Evolutionary conservation across 2,329 filamentous ascomycete species (phyloP).

Genomic region (Phaeosphaeria sp.): DNA sequence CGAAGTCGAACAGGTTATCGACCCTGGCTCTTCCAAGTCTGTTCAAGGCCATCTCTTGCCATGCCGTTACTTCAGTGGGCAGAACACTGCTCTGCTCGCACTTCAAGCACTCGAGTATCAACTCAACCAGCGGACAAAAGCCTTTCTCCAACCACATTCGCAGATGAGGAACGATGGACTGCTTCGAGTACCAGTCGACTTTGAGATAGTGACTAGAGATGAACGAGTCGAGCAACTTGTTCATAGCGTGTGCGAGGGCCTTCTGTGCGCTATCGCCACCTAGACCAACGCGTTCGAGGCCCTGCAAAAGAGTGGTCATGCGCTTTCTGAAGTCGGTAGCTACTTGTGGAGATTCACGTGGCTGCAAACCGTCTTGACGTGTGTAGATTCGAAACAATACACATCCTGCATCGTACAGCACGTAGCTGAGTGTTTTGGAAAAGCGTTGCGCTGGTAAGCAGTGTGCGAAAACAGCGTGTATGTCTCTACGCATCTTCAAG

Average conservation of each 20-base stretch:
- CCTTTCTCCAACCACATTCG: conserved; percentile 72
- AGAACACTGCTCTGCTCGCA: conserved; percentile 36
- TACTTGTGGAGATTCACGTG: conserved; percentile 21
- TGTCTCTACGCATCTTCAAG: conserved; percentile 64
- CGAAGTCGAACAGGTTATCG: conserved; percentile 78
- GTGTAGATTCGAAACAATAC: conserved; percentile 51
- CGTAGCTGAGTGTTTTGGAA: conserved; percentile 60
- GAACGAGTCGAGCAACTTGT: conserved; percentile 68
- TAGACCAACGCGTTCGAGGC: conserved; percentile 69
- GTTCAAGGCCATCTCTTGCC: conserved; percentile 73
- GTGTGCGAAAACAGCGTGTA: conserved; percentile 70
- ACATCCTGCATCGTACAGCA: conserved; percentile 62
- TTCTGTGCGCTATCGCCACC: conserved; percentile 73
- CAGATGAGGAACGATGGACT: conserved; percentile 65
- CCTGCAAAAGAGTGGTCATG: conserved; percentile 63
- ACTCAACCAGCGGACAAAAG: conserved; percentile 68
- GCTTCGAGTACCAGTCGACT: conserved; percentile 64
- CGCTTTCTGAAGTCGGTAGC: conserved; percentile 53
- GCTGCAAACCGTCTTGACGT: conserved; percentile 33
- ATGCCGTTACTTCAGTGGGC: conserved; percentile 64
- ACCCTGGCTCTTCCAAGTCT: conserved; percentile 73
- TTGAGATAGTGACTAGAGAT: conserved; percentile 66
- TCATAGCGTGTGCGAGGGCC: conserved; percentile 74
- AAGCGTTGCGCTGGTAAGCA: conserved; percentile 62
- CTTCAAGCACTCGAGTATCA: conserved; percentile 59